These are phyloP conservation scores for Rhytidiadelphus loreus DNA, from an alignment of 225 moss, liverwort and hornwort species.

Conservation along the genomic window DNA sequence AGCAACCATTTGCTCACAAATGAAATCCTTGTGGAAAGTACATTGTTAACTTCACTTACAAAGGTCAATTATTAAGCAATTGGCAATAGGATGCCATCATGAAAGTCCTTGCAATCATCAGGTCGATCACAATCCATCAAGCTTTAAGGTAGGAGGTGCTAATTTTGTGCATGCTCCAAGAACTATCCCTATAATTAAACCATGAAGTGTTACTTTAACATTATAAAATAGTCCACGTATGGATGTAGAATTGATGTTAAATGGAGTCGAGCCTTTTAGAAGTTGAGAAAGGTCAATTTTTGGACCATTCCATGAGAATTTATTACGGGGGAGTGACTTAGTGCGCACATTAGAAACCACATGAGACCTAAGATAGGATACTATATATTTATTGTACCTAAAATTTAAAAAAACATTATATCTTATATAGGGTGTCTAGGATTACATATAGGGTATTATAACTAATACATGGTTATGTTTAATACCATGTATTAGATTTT, in stretches of 20 bases:
- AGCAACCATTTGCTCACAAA: background rate
- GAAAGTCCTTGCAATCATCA: background rate
- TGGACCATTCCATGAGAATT: background rate
- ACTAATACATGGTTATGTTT: no score
- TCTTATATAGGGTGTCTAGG: no score
- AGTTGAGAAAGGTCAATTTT: background rate
- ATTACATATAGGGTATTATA: no score
- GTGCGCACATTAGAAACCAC: no score
- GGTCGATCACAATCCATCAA: background rate
- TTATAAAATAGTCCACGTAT: background rate
- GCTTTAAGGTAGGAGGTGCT: background rate
- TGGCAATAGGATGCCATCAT: background rate
- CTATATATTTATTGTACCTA: no score
- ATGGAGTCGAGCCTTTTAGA: background rate
- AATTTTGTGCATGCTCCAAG: background rate
- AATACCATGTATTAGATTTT: no score
- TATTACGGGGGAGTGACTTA: no score
- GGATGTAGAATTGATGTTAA: background rate
- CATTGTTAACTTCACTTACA: background rate
- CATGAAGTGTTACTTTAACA: background rate
- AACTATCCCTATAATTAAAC: background rate
- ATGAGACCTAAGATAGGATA: no score
- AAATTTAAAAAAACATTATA: no score
- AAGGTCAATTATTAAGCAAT: background rate
- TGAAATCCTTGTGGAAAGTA: background rate